phyloP scores from a whole-genome alignment of 2,329 filamentous ascomycete species.

The Magnaporthiopsis rhizophila region DNA sequence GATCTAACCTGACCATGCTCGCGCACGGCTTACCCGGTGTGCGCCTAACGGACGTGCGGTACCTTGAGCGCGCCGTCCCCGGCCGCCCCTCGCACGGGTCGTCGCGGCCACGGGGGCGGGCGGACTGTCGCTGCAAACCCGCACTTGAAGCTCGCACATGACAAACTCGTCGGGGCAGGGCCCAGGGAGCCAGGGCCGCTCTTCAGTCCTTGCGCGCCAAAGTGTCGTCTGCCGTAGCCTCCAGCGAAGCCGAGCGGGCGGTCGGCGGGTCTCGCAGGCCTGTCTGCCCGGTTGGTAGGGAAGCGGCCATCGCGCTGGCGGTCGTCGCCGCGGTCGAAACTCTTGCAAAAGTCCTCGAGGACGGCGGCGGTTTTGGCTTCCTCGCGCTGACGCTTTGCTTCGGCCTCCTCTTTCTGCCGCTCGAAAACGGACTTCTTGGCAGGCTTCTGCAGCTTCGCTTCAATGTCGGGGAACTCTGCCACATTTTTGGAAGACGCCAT shows the following conservation, averaged over 20 bases:
- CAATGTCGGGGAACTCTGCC: conserved; percentile 60
- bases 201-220: conserved; percentile 45
- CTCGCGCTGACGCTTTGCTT: conserved; percentile 78
- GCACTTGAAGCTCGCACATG: too few species aligned
- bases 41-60: too few species aligned
- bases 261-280: conserved; percentile 22
- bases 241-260: conserved; percentile 23
- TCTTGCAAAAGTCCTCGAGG: conserved; percentile 81
- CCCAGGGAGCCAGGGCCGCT: conserved; percentile 58
- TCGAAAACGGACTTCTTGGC: conserved; percentile 84
- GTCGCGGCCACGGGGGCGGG: too few species aligned
- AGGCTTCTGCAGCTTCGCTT: conserved; percentile 70
- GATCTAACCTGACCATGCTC: too few species aligned
- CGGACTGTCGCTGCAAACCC: too few species aligned
- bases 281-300: conserved; percentile 17
- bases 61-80: too few species aligned
- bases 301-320: conserved; percentile 15
- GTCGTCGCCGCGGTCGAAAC: conserved; percentile 52
- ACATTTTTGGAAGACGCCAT: conserved; percentile 44
- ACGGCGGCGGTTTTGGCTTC: conserved; percentile 82
- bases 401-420: conserved; percentile 78
- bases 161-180: conserved; percentile 38
- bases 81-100: too few species aligned
- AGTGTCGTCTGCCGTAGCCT: conserved; percentile 52
- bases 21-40: too few species aligned